Base-by-base conservation (phyloP, 1,139 yeast genomes). In the Pichia sp. region DNA sequence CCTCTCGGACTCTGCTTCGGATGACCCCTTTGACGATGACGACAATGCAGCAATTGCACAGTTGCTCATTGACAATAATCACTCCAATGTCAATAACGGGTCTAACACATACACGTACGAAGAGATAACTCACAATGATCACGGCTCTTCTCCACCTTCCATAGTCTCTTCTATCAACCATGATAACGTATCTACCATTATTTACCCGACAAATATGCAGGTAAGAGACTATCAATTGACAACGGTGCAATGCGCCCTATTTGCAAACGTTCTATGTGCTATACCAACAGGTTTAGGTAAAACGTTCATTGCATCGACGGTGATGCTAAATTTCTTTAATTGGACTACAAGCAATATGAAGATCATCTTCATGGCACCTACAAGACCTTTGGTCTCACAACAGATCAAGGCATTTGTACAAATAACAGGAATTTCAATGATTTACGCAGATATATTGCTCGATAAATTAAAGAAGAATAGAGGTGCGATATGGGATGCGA, bases 211-310 rank as follows among this genome's bases (percentile, higher is more conserved):
- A 2, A 91, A 91, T 53, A 72, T 75, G 45, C 84, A 84, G 42
- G 66, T 81, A 1, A 72, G 99, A 51, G 94, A 85, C 44, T 93
- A 93, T 55, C 99, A 93, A 60, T 77, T 69, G 54, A 78, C 78
- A 45, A 87, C 91, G 41, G 87, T 87, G 3, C 65, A 67, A 34
- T 70, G 75, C 39, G 80, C 96, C 0, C 63, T 93, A 33, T 77
- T 72, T 51, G 69, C 78, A 45, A 93, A 93, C 53, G 58, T 81
- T 4, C 63, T 93, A 29, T 91, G 94, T 49, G 95, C 97, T 0
- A 70, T 93, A 20, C 99, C 99, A 1, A 93, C 99, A 0, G 99
- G 99, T 47, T 67, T 88, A 56, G 99, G 99, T 32, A 93, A 93
- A 60, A 93, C 99, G 0, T 87, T 93, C 48, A 87, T 93, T 51